A percentile compares a stretch with the other conserved stretches of the same genome.
Evolutionary conservation across 257 asterid genomes (phyloP).

Genomic region (Phtheirospermum japonicum): DNA sequence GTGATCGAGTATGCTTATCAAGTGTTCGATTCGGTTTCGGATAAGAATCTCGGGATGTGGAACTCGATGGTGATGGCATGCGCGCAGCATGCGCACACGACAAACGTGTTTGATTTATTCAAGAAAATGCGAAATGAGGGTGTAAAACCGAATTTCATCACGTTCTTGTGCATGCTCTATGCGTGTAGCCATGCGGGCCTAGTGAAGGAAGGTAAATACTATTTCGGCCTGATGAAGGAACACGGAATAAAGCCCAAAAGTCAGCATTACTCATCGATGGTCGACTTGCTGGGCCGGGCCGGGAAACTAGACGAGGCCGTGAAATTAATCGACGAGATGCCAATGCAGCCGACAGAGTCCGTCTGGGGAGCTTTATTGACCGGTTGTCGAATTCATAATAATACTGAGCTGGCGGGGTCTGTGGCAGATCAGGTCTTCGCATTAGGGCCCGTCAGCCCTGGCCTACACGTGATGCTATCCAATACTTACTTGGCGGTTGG

Average conservation of each 20-base stretch:
- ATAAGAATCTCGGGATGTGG: slow-evolving; percentile 77
- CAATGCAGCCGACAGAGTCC: slow-evolving; percentile 69
- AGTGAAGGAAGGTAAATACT: slow-evolving; percentile 56
- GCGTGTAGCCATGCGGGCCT: slow-evolving; percentile 88
- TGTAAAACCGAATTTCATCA: slow-evolving; percentile 68
- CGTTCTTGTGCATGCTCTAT: slow-evolving; percentile 61
- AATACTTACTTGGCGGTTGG: slow-evolving; percentile 83
- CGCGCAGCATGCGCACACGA: slow-evolving; percentile 71
- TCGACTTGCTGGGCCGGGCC: slow-evolving; percentile 82
- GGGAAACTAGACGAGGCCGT: slow-evolving; percentile 76
- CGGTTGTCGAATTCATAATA: slow-evolving; percentile 69
- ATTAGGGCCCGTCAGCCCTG: slow-evolving; percentile 68
- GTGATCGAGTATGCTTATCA: slow-evolving; percentile 61
- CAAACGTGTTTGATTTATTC: slow-evolving; percentile 57
- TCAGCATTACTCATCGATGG: slow-evolving; percentile 88
- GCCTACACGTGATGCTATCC: slow-evolving; percentile 63
- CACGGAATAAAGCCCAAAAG: slow-evolving; percentile 57
- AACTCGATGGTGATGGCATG: slow-evolving; percentile 71
- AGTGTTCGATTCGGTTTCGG: slow-evolving; percentile 52
- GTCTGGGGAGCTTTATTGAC: slow-evolving; percentile 91
- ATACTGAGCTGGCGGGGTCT: slow-evolving; percentile 62
- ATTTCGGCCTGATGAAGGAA: slow-evolving; percentile 62
- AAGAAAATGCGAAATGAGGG: slow-evolving; percentile 43
- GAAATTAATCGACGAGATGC: slow-evolving; percentile 63
- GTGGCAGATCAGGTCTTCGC: slow-evolving; percentile 76